Percentiles rank a stretch among this genome's conserved stretches.
phyloP scores from a whole-genome alignment of 306 rosid genomes.

The Vachellia pachyceras region DNA sequence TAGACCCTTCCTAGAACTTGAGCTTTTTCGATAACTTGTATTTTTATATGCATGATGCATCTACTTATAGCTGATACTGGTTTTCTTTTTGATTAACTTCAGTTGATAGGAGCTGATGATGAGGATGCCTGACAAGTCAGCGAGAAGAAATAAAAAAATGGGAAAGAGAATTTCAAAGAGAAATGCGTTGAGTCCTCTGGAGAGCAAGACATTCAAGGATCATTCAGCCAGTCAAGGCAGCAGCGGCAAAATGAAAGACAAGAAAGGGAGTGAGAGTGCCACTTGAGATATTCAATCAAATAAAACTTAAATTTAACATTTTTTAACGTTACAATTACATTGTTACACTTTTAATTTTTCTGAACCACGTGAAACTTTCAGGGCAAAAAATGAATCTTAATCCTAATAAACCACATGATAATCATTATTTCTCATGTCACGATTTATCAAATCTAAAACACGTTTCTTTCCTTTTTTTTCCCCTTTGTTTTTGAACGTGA shows the following conservation, averaged over 20 bases:
- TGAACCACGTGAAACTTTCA: no score
- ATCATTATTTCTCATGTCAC: no score
- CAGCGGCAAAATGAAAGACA: constrained; percentile 51
- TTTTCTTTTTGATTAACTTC: constrained; percentile 32
- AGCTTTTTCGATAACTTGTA: not conserved
- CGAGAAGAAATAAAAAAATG: constrained; percentile 43
- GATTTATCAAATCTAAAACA: no score
- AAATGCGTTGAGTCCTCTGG: constrained; percentile 41
- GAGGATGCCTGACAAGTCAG: constrained; percentile 59
- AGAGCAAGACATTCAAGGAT: constrained; percentile 49
- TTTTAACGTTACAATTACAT: no score
- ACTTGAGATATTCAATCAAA: no score
- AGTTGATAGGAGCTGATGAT: constrained; percentile 71
- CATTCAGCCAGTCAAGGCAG: constrained; percentile 52
- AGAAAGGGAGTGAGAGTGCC: constrained; percentile 51
- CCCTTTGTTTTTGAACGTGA: no score
- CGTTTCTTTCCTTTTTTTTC: no score
- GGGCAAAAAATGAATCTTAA: no score
- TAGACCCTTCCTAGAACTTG: not conserved
- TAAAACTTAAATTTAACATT: no score
- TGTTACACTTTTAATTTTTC: no score
- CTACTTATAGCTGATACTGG: constrained; percentile 29
- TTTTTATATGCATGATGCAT: constrained; percentile 9
- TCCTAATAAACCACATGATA: no score
- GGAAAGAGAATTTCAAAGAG: constrained; percentile 55